Evolutionary conservation across 148 eudicot genomes (phyloP).

Genomic region (Amaranthus palmeri): DNA sequence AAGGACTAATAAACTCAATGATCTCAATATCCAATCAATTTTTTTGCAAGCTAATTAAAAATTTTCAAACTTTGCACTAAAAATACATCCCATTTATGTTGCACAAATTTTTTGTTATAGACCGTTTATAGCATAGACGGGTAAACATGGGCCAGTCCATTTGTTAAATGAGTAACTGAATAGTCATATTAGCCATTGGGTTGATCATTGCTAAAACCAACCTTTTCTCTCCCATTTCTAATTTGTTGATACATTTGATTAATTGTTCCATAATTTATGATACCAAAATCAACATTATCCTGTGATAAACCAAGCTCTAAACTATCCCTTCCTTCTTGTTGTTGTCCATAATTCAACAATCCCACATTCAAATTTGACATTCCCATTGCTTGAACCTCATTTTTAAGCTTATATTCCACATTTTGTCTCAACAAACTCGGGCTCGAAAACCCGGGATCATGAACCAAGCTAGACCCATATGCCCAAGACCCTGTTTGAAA

Average conservation of each 20-base stretch:
- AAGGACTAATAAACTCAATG: too few species aligned
- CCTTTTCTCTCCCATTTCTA: conserved; percentile 11
- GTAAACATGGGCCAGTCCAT: too few species aligned
- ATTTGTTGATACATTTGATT: conserved; percentile 29
- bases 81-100: too few species aligned
- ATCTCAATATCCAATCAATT: too few species aligned
- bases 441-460: conserved; percentile 20
- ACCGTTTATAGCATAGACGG: too few species aligned
- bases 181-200: too few species aligned
- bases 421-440: conserved; percentile 4
- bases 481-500: conserved; percentile 12
- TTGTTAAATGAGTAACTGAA: too few species aligned
- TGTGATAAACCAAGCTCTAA: conserved; percentile 27
- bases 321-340: conserved; percentile 12
- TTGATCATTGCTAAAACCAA: conserved; percentile 18
- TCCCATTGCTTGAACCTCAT: conserved; percentile 16
- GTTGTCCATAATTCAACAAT: conserved; percentile 18
- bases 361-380: conserved; percentile 23
- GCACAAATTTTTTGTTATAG: too few species aligned
- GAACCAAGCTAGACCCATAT: conserved; percentile 17
- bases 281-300: conserved; percentile 16
- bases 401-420: conserved; percentile 19
- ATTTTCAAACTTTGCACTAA: too few species aligned
- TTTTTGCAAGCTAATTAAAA: too few species aligned
- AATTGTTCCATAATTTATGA: conserved; percentile 28